A percentile compares a stretch with the other conserved stretches of the same genome.
Conservation (phyloP, 495 filamentous ascomycete species). For the Hypoxylon trugodes region DNA sequence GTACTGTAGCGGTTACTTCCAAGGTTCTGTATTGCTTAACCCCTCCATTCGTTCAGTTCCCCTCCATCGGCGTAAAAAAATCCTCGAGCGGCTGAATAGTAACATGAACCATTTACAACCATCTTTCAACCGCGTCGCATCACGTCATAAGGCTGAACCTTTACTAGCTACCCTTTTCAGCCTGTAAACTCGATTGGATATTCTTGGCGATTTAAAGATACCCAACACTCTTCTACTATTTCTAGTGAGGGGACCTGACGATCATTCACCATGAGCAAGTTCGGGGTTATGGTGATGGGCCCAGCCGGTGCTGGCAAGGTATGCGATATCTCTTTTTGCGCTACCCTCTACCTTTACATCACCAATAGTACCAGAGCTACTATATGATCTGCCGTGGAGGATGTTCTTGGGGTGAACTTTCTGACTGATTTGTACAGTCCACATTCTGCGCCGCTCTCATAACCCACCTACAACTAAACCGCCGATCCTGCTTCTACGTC, state of each 20-base stretch:
- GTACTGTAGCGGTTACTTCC: no score
- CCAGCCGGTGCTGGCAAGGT: constrained; percentile 89
- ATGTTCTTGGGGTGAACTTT: neutral
- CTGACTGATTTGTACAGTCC: constrained; percentile 60
- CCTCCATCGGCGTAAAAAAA: constrained; percentile 36
- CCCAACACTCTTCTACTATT: neutral
- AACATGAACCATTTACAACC: no score
- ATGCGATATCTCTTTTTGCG: constrained; percentile 29
- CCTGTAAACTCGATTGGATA: neutral
- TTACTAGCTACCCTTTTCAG: neutral
- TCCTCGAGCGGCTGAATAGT: constrained; percentile 1
- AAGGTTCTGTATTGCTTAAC: constrained; percentile 7
- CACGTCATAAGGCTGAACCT: constrained; percentile 37
- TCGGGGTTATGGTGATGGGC: constrained; percentile 92
- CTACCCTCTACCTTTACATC: neutral
- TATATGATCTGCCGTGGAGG: neutral
- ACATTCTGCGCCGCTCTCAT: constrained; percentile 95
- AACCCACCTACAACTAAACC: constrained; percentile 86
- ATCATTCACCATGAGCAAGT: constrained; percentile 80
- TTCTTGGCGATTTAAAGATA: neutral
- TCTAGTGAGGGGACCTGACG: neutral
- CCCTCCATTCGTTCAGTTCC: constrained; percentile 18
- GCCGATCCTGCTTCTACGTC: constrained; percentile 90
- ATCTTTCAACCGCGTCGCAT: constrained; percentile 6
- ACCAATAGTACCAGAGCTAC: neutral